These are phyloP conservation scores for Tetrahymena elliotti DNA, from an alignment of 73 alveolate species.

Conservation along the genomic window DNA sequence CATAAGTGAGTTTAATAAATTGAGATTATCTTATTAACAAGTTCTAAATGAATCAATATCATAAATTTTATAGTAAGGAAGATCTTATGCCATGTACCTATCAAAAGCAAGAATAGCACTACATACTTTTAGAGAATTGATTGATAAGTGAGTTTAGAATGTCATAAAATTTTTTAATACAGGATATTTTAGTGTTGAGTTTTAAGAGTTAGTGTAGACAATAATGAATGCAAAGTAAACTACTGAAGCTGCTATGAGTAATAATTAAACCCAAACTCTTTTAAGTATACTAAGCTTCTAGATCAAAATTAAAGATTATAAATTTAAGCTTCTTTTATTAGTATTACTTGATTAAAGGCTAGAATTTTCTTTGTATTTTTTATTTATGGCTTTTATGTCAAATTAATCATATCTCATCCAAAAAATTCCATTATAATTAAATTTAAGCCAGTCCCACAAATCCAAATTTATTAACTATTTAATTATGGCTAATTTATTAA, in stretches of 20 bases:
- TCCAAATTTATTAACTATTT: background rate
- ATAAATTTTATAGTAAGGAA: background rate
- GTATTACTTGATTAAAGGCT: background rate
- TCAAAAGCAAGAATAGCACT: background rate
- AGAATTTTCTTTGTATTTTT: background rate
- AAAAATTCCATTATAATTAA: background rate
- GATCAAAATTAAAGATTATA: background rate
- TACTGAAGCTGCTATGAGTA: background rate
- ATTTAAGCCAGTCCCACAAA: background rate
- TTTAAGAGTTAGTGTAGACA: background rate
- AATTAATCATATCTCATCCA: background rate
- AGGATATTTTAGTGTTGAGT: background rate
- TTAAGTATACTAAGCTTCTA: background rate
- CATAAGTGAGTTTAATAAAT: background rate
- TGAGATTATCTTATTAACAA: background rate
- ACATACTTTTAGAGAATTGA: background rate
- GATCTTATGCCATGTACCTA: background rate
- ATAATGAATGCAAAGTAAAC: background rate
- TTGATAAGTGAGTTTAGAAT: background rate
- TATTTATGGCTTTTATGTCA: background rate
- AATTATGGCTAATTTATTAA: background rate
- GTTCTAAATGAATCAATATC: background rate
- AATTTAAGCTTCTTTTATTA: background rate
- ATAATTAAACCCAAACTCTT: background rate
- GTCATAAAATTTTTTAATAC: background rate